Conservation (phyloP, 495 filamentous ascomycete species). For the Penicillium cinerascens region DNA sequence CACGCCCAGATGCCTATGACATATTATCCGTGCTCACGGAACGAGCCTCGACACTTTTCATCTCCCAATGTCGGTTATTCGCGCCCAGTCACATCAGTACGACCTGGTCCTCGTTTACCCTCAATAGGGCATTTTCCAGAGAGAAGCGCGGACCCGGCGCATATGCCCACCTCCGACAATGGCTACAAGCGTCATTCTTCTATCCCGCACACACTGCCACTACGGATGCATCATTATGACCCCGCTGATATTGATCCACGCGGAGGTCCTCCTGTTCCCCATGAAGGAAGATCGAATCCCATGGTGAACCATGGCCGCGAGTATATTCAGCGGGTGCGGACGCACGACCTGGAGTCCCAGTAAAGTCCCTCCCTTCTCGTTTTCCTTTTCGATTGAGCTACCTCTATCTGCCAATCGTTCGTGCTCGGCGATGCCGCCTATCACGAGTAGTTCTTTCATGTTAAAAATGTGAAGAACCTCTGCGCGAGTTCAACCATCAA, state of each 20-base stretch:
- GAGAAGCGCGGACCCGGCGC: slow-evolving; percentile 22
- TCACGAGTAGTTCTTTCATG: background rate
- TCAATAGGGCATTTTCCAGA: slow-evolving; percentile 14
- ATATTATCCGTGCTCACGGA: slow-evolving; percentile 15
- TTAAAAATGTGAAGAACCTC: background rate
- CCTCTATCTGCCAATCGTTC: slow-evolving; percentile 20
- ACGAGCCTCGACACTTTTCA: slow-evolving; percentile 22
- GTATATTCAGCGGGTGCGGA: slow-evolving; percentile 25
- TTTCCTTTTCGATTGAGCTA: slow-evolving; percentile 14
- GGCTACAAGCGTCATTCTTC: slow-evolving; percentile 16
- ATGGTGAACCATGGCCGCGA: slow-evolving; percentile 21
- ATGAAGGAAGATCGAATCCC: slow-evolving; percentile 26
- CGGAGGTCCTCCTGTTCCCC: slow-evolving; percentile 10
- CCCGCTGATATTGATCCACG: slow-evolving; percentile 17
- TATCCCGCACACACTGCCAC: slow-evolving; percentile 20
- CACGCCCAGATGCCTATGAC: slow-evolving; percentile 9
- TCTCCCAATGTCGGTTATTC: slow-evolving; percentile 18
- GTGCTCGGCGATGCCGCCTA: slow-evolving; percentile 5
- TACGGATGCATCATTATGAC: slow-evolving; percentile 14
- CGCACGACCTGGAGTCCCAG: slow-evolving; percentile 40
- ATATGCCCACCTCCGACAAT: slow-evolving; percentile 25
- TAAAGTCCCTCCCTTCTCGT: slow-evolving; percentile 31
- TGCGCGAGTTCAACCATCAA: background rate
- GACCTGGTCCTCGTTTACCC: slow-evolving; percentile 16
- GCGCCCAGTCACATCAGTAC: slow-evolving; percentile 12